These are phyloP conservation scores for Trichocladium antarcticum DNA, from an alignment of 495 filamentous ascomycete species.

Conservation along the genomic window DNA sequence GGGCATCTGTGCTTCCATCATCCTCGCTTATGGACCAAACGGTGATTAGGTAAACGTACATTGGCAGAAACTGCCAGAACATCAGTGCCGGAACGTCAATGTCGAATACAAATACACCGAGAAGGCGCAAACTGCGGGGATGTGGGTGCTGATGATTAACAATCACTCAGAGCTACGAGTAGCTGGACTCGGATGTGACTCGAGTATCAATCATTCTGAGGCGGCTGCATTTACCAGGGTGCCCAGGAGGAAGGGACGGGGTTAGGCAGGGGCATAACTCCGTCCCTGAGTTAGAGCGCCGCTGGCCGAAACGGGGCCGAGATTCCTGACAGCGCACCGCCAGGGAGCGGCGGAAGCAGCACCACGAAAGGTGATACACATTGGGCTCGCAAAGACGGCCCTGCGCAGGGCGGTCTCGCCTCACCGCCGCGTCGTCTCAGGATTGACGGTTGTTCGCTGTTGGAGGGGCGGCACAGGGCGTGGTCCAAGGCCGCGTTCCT, in stretches of 20 bases:
- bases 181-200: not conserved
- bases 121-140: not conserved
- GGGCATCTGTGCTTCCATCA: not conserved
- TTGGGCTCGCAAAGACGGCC: constrained; percentile 7
- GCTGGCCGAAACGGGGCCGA: constrained; percentile 6
- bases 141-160: constrained; percentile 9
- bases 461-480: constrained; percentile 13
- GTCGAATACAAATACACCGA: not conserved
- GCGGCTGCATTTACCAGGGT: constrained; percentile 8
- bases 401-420: not conserved
- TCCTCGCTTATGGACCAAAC: not conserved
- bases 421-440: constrained; percentile 14
- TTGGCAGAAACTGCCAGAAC: not conserved
- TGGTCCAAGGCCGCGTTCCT: constrained; percentile 5
- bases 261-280: constrained; percentile 12
- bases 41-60: constrained; percentile 1
- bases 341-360: not conserved
- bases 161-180: not conserved
- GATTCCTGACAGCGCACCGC: not conserved
- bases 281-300: not conserved
- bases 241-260: too few relatives aligned
- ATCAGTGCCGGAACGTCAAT: too few relatives aligned
- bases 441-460: not conserved
- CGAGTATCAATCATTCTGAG: constrained; percentile 7
- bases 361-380: constrained; percentile 10